Conservation (phyloP, 2,329 filamentous ascomycete genomes). For the Trichoderma atroviride region DNA sequence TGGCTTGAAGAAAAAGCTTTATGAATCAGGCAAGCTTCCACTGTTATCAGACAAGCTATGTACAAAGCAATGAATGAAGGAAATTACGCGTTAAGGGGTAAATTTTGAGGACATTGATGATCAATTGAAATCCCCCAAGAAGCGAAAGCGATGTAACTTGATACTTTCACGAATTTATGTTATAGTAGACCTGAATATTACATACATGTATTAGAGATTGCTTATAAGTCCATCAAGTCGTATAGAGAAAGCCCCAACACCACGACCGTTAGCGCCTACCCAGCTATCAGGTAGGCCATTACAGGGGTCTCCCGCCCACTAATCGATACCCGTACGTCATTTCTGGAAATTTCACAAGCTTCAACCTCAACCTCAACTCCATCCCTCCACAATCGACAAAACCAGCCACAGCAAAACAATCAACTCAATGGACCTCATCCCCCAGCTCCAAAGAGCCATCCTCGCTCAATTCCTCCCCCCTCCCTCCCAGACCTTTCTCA, state of each 20-base stretch:
- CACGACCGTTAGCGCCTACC: not conserved
- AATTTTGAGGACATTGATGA: too few species aligned
- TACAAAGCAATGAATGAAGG: too few species aligned
- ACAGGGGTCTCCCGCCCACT: not conserved
- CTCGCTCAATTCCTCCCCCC: slow-evolving; percentile 57
- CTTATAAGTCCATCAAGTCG: too few species aligned
- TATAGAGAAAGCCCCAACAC: not conserved
- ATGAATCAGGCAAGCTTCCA: too few species aligned
- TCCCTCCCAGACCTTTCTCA: slow-evolving; percentile 62
- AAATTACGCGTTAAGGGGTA: too few species aligned
- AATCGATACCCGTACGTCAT: slow-evolving; percentile 17
- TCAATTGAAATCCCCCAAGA: too few species aligned
- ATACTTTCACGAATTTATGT: too few species aligned
- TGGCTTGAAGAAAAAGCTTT: too few species aligned
- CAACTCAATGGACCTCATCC: slow-evolving; percentile 31
- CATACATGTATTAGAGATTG: too few species aligned
- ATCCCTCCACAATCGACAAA: not conserved
- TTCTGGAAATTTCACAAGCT: not conserved
- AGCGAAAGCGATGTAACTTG: too few species aligned
- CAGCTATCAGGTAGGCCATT: not conserved
- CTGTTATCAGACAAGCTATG: too few species aligned
- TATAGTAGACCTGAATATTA: too few species aligned
- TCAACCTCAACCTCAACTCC: not conserved
- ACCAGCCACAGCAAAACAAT: not conserved
- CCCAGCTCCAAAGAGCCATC: slow-evolving; percentile 47